A percentile compares a stretch with the other conserved stretches of the same genome.
phyloP scores from a whole-genome alignment of 805 yeast genomes.

The Sungouiella blattae region DNA sequence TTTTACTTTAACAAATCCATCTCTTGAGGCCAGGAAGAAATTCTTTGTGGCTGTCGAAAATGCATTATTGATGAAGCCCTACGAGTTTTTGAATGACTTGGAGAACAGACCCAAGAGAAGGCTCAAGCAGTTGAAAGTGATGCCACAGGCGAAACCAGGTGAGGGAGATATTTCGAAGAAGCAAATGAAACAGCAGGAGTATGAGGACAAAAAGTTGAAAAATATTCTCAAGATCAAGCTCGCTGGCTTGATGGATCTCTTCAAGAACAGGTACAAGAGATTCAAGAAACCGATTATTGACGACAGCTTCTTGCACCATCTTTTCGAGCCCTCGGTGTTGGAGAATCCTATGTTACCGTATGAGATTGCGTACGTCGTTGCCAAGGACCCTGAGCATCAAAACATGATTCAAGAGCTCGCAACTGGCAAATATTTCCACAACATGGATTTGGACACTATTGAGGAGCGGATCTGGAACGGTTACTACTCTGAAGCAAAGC shows the following conservation, averaged over 20 bases:
- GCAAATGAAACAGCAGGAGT: slow-evolving; percentile 48
- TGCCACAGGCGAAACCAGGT: slow-evolving; percentile 21
- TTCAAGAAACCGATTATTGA: slow-evolving; percentile 90
- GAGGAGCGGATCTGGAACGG: slow-evolving; percentile 98
- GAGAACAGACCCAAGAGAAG: slow-evolving; percentile 53
- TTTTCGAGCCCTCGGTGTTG: slow-evolving; percentile 62
- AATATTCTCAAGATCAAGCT: slow-evolving; percentile 82
- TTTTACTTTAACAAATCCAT: slow-evolving; percentile 44
- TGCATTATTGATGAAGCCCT: slow-evolving; percentile 65
- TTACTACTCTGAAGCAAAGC: slow-evolving; percentile 86
- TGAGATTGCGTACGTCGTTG: slow-evolving; percentile 42
- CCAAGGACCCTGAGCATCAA: slow-evolving; percentile 43
- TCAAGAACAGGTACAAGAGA: slow-evolving; percentile 81
- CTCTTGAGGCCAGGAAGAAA: slow-evolving; percentile 41
- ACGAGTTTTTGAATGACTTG: slow-evolving; percentile 61
- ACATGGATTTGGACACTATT: slow-evolving; percentile 90
- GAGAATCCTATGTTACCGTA: slow-evolving; percentile 35
- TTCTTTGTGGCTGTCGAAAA: slow-evolving; percentile 55
- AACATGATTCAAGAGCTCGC: slow-evolving; percentile 78
- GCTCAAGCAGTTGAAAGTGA: slow-evolving; percentile 37
- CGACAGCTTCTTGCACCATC: slow-evolving; percentile 64
- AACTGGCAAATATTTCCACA: slow-evolving; percentile 69
- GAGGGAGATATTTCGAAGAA: slow-evolving; percentile 34
- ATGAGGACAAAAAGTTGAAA: slow-evolving; percentile 76
- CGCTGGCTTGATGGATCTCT: slow-evolving; percentile 83